These are phyloP conservation scores for Beauveria sp. DNA, from an alignment of 2,329 filamentous ascomycete genomes.

Conservation along the genomic window DNA sequence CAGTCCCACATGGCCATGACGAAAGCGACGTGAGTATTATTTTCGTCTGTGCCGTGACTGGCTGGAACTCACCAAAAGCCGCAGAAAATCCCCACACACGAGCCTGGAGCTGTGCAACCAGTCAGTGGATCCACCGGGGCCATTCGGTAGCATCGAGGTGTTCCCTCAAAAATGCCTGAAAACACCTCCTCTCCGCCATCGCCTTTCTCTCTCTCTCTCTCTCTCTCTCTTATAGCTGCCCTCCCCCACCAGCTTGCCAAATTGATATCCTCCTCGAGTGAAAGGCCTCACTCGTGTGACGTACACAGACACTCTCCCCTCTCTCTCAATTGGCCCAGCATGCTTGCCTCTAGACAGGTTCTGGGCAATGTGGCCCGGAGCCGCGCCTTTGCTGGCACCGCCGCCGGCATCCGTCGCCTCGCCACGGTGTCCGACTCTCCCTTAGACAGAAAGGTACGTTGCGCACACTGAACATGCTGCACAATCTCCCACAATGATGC, in stretches of 20 bases:
- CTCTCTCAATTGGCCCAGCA: constrained; percentile 32
- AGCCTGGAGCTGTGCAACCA: constrained; percentile 11
- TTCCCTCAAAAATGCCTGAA: constrained; percentile 12
- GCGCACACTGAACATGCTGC: not conserved
- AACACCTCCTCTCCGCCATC: constrained; percentile 22
- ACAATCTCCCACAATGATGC: not conserved
- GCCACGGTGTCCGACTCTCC: constrained; percentile 81
- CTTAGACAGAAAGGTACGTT: constrained; percentile 76
- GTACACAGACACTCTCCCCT: constrained; percentile 22
- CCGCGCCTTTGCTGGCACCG: constrained; percentile 45
- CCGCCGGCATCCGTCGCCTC: constrained; percentile 62
- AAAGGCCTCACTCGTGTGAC: constrained; percentile 11
- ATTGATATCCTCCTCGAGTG: constrained; percentile 10
- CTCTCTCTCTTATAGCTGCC: constrained; percentile 19
- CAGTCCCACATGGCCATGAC: constrained; percentile 19
- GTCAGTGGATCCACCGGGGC: constrained; percentile 5
- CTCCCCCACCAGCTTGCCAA: constrained; percentile 17
- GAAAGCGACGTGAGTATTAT: constrained; percentile 24
- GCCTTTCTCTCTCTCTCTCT: constrained; percentile 15
- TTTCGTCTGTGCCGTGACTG: constrained; percentile 16
- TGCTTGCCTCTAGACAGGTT: constrained; percentile 66
- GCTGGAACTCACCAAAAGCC: constrained; percentile 1
- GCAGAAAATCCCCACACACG: constrained; percentile 2
- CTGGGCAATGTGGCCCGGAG: constrained; percentile 57
- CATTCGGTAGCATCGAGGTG: not conserved